phyloP scores from a whole-genome alignment of 2,329 filamentous ascomycete species.

The Trichoderma arundinaceum region DNA sequence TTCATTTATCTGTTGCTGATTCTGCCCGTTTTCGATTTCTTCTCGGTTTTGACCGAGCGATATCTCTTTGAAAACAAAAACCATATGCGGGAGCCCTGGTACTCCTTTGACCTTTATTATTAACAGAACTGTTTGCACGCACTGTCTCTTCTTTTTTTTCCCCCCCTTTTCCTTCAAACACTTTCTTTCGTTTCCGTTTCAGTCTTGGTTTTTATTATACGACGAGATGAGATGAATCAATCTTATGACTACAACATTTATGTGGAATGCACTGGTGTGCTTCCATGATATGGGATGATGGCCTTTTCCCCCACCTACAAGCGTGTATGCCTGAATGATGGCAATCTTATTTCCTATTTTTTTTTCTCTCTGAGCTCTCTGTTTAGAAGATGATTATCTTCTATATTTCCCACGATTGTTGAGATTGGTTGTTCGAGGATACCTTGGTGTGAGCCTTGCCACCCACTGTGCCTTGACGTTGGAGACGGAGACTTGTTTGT shows the following conservation, averaged over 20 bases:
- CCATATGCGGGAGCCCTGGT: constrained; percentile 3
- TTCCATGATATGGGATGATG: constrained; percentile 39
- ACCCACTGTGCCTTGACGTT: constrained; percentile 24
- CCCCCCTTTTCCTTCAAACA: constrained; percentile 21
- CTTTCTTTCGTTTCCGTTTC: constrained; percentile 35
- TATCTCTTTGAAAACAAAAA: constrained; percentile 24
- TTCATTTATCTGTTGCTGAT: constrained; percentile 29
- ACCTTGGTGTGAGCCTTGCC: constrained; percentile 6
- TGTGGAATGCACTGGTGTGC: constrained; percentile 36
- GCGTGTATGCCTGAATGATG: constrained; percentile 35
- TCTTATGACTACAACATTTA: constrained; percentile 44
- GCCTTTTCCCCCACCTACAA: neutral
- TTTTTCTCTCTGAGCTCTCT: constrained; percentile 31
- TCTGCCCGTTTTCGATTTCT: constrained; percentile 3
- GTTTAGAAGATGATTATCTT: constrained; percentile 1
- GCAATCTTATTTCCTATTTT: constrained; percentile 33
- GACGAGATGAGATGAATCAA: constrained; percentile 43
- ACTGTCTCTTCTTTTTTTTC: constrained; percentile 35
- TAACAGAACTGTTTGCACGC: constrained; percentile 31
- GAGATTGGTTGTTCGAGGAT: constrained; percentile 1
- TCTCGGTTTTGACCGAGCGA: constrained; percentile 1
- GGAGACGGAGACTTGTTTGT: constrained; percentile 26
- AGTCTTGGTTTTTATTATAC: constrained; percentile 38
- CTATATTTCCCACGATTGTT: constrained; percentile 9
- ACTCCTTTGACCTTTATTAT: constrained; percentile 37